phyloP scores from a whole-genome alignment of 257 asterid genomes.

The Solanum pimpinellifolium region DNA sequence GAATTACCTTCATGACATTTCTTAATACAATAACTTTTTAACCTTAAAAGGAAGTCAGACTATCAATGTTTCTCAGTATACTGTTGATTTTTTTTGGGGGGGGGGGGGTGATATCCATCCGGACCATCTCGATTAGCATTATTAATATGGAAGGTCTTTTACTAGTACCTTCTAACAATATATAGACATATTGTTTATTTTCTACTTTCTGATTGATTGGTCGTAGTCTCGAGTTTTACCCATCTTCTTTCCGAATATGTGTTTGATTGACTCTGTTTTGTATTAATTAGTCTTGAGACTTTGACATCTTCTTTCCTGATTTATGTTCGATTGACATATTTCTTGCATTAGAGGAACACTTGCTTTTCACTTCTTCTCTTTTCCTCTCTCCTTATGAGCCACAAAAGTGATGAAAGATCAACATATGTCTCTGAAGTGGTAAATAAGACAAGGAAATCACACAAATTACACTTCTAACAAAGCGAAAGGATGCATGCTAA shows the following conservation, averaged over 20 bases:
- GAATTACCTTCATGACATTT: background rate
- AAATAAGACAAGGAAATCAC: background rate
- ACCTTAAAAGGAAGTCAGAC: background rate
- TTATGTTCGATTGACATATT: background rate
- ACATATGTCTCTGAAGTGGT: background rate
- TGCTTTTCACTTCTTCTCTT: no score
- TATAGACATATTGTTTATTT: background rate
- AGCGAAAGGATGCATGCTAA: background rate
- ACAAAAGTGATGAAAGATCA: background rate
- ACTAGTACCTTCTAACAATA: background rate
- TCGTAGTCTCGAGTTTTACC: background rate
- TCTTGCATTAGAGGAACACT: background rate
- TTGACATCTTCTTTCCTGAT: background rate
- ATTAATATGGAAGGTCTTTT: background rate
- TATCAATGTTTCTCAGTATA: background rate
- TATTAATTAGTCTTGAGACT: background rate
- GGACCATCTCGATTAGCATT: background rate
- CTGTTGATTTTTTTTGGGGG: background rate
- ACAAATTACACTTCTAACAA: background rate
- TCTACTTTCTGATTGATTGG: background rate
- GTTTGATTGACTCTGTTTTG: background rate
- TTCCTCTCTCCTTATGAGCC: background rate
- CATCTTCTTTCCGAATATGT: background rate
- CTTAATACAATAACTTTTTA: background rate
- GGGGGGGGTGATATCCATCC: background rate